phyloP scores from a whole-genome alignment of 495 filamentous ascomycete genomes.

The Aspergillus heteromorphus region DNA sequence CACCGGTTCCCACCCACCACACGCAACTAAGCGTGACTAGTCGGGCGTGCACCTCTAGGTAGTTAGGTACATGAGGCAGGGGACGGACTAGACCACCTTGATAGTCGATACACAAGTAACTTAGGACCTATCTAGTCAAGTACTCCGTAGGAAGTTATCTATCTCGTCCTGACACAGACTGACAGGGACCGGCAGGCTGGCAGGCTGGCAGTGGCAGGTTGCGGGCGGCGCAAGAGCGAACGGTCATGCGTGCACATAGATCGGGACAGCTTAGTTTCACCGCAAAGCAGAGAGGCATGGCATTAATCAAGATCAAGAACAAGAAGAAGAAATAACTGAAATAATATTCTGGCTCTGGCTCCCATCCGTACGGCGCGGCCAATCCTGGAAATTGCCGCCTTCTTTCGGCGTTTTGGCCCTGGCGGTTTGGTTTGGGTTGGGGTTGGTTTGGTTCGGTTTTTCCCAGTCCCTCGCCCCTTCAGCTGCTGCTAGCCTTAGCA shows the following conservation, averaged over 20 bases:
- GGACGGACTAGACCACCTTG: background rate
- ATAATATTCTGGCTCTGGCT: background rate
- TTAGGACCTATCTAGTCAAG: too few relatives aligned
- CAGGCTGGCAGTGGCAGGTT: too few relatives aligned
- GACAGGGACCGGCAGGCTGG: conserved; percentile 18
- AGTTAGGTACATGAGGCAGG: background rate
- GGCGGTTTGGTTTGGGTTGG: background rate
- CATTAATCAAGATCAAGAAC: too few relatives aligned
- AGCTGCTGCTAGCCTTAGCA: background rate
- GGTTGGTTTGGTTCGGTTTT: background rate
- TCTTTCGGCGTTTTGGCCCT: conserved; percentile 2
- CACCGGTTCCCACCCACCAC: conserved; percentile 11
- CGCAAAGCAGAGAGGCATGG: conserved; percentile 17
- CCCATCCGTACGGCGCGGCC: background rate
- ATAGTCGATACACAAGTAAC: too few relatives aligned
- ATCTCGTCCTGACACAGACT: conserved; percentile 5
- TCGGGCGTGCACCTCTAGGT: background rate
- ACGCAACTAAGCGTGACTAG: background rate
- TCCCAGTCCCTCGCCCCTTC: conserved; percentile 3
- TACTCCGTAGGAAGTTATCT: too few relatives aligned
- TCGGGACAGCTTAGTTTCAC: conserved; percentile 22
- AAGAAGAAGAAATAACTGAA: conserved; percentile 11
- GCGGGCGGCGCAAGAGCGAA: conserved; percentile 19
- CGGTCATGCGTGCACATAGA: conserved; percentile 40
- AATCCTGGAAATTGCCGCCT: conserved; percentile 12